phyloP scores from a whole-genome alignment of 208 protist genomes.

The Naegleria gruberi region DNA sequence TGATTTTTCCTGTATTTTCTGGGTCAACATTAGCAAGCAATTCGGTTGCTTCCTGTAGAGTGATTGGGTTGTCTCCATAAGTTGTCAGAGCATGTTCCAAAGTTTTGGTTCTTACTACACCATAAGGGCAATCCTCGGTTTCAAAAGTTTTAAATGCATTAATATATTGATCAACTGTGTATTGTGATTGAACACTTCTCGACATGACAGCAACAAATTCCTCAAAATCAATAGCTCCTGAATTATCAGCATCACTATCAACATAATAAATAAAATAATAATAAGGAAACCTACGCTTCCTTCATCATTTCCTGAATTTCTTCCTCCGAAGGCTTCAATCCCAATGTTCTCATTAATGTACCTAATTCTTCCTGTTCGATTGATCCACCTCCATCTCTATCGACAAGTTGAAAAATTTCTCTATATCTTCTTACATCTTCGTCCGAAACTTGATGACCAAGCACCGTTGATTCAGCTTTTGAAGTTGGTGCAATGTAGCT shows the following conservation, averaged over 20 bases:
- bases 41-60: slow-evolving; percentile 58
- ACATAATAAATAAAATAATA: neutral
- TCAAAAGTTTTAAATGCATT: slow-evolving; percentile 77
- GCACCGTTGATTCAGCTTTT: too few species aligned
- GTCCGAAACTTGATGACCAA: neutral
- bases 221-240: slow-evolving; percentile 60
- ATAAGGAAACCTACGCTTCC: slow-evolving; percentile 40
- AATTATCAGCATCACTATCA: slow-evolving; percentile 13
- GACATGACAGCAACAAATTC: slow-evolving; percentile 75
- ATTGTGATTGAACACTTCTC: slow-evolving; percentile 66
- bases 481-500: too few species aligned
- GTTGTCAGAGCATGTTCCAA: slow-evolving; percentile 71
- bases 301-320: slow-evolving; percentile 53
- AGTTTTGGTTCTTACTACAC: slow-evolving; percentile 63
- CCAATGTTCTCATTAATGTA: slow-evolving; percentile 69
- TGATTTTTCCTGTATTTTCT: slow-evolving; percentile 51
- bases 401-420: slow-evolving; percentile 33
- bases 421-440: neutral
- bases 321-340: slow-evolving; percentile 70
- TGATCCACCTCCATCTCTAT: slow-evolving; percentile 52
- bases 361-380: slow-evolving; percentile 65
- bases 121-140: slow-evolving; percentile 61
- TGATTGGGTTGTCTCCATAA: slow-evolving; percentile 72
- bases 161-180: slow-evolving; percentile 67
- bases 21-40: slow-evolving; percentile 67